phyloP scores from a whole-genome alignment of 2,329 filamentous ascomycete genomes.

The Clarireedia sp. region DNA sequence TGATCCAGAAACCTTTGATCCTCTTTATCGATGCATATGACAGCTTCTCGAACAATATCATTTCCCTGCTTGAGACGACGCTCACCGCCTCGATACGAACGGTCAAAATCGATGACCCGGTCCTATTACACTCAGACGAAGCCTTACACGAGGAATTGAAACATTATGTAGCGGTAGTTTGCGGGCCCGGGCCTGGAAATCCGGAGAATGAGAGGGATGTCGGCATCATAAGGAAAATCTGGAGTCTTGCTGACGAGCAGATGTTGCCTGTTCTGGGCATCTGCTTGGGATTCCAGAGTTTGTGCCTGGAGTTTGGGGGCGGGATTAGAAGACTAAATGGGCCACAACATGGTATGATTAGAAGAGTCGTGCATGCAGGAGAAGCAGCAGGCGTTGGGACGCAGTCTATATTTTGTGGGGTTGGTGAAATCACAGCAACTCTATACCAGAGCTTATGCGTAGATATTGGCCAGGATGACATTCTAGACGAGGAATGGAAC shows the following conservation, averaged over 20 bases:
- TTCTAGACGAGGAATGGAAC: constrained; percentile 18
- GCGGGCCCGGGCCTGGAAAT: constrained; percentile 83
- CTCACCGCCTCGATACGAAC: constrained; percentile 61
- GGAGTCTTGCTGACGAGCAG: constrained; percentile 51
- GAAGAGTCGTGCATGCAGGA: constrained; percentile 43
- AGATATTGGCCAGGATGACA: constrained; percentile 25
- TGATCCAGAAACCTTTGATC: constrained; percentile 38
- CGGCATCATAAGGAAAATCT: constrained; percentile 72
- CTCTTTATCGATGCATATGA: constrained; percentile 95
- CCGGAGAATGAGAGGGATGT: constrained; percentile 67
- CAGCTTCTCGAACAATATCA: constrained; percentile 93
- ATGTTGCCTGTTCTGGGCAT: constrained; percentile 72
- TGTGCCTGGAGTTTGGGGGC: constrained; percentile 52
- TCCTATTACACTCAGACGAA: constrained; percentile 35
- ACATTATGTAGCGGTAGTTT: constrained; percentile 75
- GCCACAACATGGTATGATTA: constrained; percentile 54
- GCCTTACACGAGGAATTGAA: constrained; percentile 44
- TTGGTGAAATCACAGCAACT: constrained; percentile 29
- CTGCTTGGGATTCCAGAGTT: constrained; percentile 63
- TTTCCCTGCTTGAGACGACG: constrained; percentile 66
- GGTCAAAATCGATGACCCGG: constrained; percentile 61
- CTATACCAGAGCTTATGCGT: constrained; percentile 36
- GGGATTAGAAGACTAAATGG: constrained; percentile 45
- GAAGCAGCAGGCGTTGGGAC: constrained; percentile 4
- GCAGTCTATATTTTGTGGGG: constrained; percentile 22